Percentiles rank a stretch among this genome's conserved stretches.
Conservation (phyloP, 352 stramenopile genomes). For the Stephanocyclus meneghinianus region DNA sequence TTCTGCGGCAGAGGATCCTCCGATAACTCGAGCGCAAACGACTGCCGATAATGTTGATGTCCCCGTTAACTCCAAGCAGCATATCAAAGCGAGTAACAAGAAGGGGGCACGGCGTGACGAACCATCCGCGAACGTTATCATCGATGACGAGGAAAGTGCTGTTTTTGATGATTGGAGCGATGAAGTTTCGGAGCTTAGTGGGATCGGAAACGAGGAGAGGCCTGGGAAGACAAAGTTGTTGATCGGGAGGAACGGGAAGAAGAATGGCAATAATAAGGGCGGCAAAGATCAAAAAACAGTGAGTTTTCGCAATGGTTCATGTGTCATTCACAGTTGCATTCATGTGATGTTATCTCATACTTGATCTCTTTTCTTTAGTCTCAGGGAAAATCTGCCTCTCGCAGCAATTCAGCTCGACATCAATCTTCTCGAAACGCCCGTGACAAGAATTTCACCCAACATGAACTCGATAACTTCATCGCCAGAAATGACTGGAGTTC, state of each 20-base stretch:
- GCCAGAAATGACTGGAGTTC: conserved; percentile 76
- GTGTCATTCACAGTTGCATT: not conserved
- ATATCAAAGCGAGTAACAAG: not conserved
- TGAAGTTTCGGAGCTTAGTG: conserved; percentile 70
- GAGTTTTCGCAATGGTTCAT: not conserved
- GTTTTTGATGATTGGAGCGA: conserved; percentile 43
- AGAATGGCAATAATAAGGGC: not conserved
- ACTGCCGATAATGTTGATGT: not conserved
- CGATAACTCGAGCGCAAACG: not conserved
- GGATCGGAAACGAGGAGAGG: conserved; percentile 49
- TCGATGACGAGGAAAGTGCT: conserved; percentile 35
- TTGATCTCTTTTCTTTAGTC: not conserved
- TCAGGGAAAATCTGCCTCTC: conserved; percentile 13
- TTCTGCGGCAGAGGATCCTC: not conserved
- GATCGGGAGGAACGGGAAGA: conserved; percentile 3
- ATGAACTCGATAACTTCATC: conserved; percentile 74
- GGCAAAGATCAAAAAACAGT: conserved; percentile 3
- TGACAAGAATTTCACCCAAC: conserved; percentile 56
- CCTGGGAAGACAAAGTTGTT: conserved; percentile 3
- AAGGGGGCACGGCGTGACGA: not conserved
- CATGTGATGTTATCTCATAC: not conserved
- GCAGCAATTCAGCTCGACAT: conserved; percentile 5
- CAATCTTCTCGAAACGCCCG: conserved; percentile 12
- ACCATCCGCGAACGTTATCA: not conserved
- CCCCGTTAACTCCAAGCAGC: not conserved